These are phyloP conservation scores for Onygenales sp. DNA, from an alignment of 2,329 filamentous ascomycete species.

Conservation along the genomic window DNA sequence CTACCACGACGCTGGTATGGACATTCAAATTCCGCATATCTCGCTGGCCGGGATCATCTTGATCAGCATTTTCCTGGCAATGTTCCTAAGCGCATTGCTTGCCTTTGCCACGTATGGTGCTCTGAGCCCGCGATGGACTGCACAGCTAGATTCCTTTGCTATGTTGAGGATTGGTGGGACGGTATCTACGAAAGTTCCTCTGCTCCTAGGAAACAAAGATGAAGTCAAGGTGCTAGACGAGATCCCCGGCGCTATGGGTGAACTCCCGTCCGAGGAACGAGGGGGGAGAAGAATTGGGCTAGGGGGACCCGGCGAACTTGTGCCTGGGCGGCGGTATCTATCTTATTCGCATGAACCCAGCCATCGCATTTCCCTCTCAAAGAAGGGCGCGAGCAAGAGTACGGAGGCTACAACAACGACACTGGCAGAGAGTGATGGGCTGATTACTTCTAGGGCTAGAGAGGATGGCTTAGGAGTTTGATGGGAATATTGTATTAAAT, in stretches of 20 bases:
- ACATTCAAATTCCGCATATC: not conserved
- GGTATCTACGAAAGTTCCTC: not conserved
- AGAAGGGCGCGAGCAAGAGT: too few species aligned
- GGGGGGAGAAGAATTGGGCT: too few species aligned
- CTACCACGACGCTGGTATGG: not conserved
- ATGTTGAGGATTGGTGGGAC: constrained; percentile 6
- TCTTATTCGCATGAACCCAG: too few species aligned
- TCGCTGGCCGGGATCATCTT: not conserved
- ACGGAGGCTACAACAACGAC: too few species aligned
- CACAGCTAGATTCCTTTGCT: constrained; percentile 4
- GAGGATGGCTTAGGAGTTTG: too few species aligned
- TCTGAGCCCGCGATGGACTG: constrained; percentile 1
- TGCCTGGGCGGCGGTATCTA: too few species aligned
- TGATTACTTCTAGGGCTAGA: too few species aligned
- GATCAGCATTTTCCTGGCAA: not conserved
- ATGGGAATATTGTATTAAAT: too few species aligned
- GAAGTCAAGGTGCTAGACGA: not conserved
- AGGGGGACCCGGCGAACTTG: too few species aligned
- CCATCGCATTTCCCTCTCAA: too few species aligned
- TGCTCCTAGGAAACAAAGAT: not conserved
- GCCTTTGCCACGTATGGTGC: not conserved
- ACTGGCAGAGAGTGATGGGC: too few species aligned
- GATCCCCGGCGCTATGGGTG: not conserved
- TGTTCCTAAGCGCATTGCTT: not conserved
- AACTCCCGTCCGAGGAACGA: too few species aligned